Conservation (phyloP, 116 monocot genomes). For the Thalassia testudinum region DNA sequence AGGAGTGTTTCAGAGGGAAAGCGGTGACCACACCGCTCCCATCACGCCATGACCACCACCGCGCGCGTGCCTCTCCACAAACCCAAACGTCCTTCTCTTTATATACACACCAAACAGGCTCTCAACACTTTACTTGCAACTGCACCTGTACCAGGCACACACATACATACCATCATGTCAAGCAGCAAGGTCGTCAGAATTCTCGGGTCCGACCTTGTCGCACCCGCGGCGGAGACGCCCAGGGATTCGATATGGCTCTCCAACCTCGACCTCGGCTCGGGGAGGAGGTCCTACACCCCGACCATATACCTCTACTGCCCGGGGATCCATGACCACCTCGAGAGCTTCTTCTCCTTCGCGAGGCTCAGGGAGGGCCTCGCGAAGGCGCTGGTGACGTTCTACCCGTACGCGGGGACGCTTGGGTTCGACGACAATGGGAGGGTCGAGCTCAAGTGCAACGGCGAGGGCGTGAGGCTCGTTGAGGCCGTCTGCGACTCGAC, state of each 20-base stretch:
- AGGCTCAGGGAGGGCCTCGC: conserved; percentile 15
- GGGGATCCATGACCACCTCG: background rate
- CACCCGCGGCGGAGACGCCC: conserved; percentile 5
- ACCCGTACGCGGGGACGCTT: conserved; percentile 38
- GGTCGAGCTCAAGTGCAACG: conserved; percentile 39
- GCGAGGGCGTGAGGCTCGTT: conserved; percentile 24
- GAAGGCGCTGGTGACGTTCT: conserved; percentile 27
- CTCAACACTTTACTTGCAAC: too few relatives aligned
- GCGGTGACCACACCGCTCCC: too few relatives aligned
- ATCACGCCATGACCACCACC: too few relatives aligned
- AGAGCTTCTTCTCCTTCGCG: conserved; percentile 2
- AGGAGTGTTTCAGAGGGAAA: too few relatives aligned
- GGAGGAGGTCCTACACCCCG: background rate
- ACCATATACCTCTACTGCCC: conserved; percentile 2
- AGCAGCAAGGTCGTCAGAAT: conserved; percentile 1
- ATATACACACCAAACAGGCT: too few relatives aligned
- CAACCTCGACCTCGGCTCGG: conserved; percentile 5
- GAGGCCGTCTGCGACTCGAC: conserved; percentile 18
- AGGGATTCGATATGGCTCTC: conserved; percentile 7
- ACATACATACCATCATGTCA: too few relatives aligned
- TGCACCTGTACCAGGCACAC: too few relatives aligned
- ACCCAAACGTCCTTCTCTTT: too few relatives aligned
- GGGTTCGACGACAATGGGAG: conserved; percentile 16
- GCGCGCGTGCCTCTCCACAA: too few relatives aligned
- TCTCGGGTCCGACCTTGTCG: conserved; percentile 1